Evolutionary conservation across 371 early-diverging fungal species (phyloP).

Genomic region (Mucor plumbeus): DNA sequence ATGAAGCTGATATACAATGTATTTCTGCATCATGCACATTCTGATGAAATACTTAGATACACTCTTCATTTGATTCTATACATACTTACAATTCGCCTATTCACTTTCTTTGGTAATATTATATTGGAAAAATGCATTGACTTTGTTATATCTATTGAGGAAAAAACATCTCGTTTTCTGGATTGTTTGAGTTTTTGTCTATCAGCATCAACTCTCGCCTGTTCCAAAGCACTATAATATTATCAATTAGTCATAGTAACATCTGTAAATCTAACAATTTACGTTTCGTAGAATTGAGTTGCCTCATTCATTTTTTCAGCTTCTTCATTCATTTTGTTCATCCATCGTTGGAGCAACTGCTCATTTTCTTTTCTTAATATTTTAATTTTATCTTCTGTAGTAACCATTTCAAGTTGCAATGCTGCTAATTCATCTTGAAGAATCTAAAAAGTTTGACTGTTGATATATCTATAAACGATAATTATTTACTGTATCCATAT

Average conservation of each 20-base stretch:
- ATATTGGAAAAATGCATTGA: conserved; percentile 14
- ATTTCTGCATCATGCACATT: conserved; percentile 79
- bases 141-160: conserved; percentile 1
- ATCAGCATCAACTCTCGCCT: conserved; percentile 33
- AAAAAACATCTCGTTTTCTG: conserved; percentile 27
- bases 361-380: conserved; percentile 83
- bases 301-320: conserved; percentile 94
- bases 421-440: conserved; percentile 93
- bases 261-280: conserved; percentile 6
- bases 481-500: neutral
- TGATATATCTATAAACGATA: neutral
- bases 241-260: neutral
- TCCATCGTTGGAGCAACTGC: conserved; percentile 88
- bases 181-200: conserved; percentile 22
- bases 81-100: conserved; percentile 26
- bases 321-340: conserved; percentile 91
- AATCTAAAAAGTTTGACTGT: conserved; percentile 17
- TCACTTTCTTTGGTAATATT: conserved; percentile 21
- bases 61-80: neutral
- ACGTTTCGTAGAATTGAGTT: conserved; percentile 84
- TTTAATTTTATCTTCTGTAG: conserved; percentile 80
- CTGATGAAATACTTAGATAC: conserved; percentile 29
- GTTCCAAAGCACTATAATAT: conserved; percentile 27
- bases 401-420: conserved; percentile 87
- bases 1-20: conserved; percentile 78